Conservation (phyloP, 2,329 filamentous ascomycete genomes). For the Leptographium lundbergii region DNA sequence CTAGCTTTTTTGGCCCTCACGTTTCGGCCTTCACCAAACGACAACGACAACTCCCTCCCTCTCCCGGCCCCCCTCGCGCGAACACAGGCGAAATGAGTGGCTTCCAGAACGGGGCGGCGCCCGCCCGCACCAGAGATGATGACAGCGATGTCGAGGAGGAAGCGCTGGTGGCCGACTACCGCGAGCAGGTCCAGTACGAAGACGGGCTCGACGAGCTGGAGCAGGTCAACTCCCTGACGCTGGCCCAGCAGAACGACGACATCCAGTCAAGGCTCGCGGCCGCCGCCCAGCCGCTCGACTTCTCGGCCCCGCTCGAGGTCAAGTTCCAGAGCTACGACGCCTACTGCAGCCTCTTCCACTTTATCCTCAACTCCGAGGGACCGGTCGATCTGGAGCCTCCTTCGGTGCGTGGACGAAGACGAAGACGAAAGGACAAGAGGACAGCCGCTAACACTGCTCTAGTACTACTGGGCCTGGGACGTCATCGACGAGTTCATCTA, state of each 20-base stretch:
- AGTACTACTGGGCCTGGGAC: constrained; percentile 99
- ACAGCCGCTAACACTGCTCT: not conserved
- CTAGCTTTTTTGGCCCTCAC: not conserved
- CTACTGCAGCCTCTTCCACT: constrained; percentile 99
- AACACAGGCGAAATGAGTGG: constrained; percentile 35
- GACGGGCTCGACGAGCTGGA: constrained; percentile 75
- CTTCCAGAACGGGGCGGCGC: constrained; percentile 48
- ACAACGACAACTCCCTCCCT: not conserved
- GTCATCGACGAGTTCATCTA: constrained; percentile 99
- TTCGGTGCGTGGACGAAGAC: constrained; percentile 54
- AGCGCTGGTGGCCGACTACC: constrained; percentile 88
- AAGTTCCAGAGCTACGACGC: constrained; percentile 99
- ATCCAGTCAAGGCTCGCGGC: constrained; percentile 85
- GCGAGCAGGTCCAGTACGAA: constrained; percentile 89
- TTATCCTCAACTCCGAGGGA: constrained; percentile 98
- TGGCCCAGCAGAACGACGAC: constrained; percentile 70
- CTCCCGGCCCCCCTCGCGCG: too few species aligned
- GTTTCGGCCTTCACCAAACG: not conserved
- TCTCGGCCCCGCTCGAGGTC: constrained; percentile 86
- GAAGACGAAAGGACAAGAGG: not conserved
- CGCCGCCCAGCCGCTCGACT: constrained; percentile 89
- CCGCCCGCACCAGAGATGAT: constrained; percentile 52
- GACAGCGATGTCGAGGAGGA: constrained; percentile 96
- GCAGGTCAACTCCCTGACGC: constrained; percentile 54
- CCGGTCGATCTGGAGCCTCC: constrained; percentile 94